Conservation (phyloP, 208 protist genomes). For the Chromosphaera perkinsii region DNA sequence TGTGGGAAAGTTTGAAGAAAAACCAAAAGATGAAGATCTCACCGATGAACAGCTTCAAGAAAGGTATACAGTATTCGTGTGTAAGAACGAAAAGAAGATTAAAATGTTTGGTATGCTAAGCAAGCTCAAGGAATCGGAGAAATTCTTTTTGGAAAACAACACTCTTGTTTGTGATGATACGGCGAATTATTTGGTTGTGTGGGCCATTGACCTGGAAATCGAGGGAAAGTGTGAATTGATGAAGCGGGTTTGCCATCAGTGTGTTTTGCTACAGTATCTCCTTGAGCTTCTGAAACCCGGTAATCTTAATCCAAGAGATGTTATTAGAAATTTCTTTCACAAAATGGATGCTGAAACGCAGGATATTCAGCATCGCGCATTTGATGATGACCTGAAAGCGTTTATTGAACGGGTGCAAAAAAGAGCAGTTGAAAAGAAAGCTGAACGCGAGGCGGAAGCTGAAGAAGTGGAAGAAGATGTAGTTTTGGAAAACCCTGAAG, state of each 20-base stretch:
- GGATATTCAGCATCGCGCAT: conserved; percentile 19
- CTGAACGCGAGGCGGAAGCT: conserved; percentile 17
- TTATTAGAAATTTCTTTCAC: not conserved
- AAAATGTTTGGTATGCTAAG: conserved; percentile 16
- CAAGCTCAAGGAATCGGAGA: conserved; percentile 10
- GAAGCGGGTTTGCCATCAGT: conserved; percentile 27
- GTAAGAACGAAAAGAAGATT: conserved; percentile 33
- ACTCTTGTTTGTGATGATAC: conserved; percentile 28
- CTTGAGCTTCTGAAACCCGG: conserved; percentile 20
- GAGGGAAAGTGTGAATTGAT: conserved; percentile 39
- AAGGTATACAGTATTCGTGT: conserved; percentile 13
- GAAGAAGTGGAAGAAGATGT: conserved; percentile 14
- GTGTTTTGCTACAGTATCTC: conserved; percentile 31
- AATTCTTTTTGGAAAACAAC: conserved; percentile 28
- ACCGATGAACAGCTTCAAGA: not conserved
- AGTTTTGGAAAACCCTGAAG: not conserved
- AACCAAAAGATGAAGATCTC: conserved; percentile 19
- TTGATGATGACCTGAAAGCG: conserved; percentile 13
- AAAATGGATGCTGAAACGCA: conserved; percentile 1
- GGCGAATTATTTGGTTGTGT: conserved; percentile 38
- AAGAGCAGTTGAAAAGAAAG: conserved; percentile 16
- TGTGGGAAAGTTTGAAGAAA: conserved; percentile 21
- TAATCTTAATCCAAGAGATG: not conserved
- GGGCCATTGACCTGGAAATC: conserved; percentile 24
- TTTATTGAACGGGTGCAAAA: conserved; percentile 35